Base-by-base conservation (phyloP, 2,329 filamentous ascomycete species). In the Diaporthe aspalathi region DNA sequence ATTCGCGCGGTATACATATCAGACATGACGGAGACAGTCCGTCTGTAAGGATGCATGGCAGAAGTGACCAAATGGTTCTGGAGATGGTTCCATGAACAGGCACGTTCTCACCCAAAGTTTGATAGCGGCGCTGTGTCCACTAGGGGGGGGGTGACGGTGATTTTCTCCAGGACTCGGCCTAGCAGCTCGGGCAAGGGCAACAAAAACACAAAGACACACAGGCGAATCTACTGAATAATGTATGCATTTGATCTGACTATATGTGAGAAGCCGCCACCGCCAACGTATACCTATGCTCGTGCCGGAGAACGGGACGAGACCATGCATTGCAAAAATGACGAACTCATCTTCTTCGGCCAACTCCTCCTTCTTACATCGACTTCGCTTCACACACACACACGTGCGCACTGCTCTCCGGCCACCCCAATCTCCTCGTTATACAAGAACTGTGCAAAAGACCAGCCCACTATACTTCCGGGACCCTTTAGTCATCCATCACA, bases 401-500 rank as follows among this genome's bases (percentile, higher is more conserved):
- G 12, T 22, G n/a, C 45, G 24, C 27, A 24, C 60, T 52, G 43
- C 53, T 62, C 20, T 53, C 43, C 24, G 12, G 22, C 40, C 52
- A n/a, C n/a, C 43, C 20, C 6, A 7, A 20, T 5, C 14, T 49
- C 24, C 29, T 65, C 47, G 40, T 24, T 29, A 68, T 17, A 67
- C 68, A 65, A 49, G 24, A 57, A 68, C 62, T 60, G 45, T 72
- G 71, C 68, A 70, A 35, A 35, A 63, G 63, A 32, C 67, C 53
- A 40, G 22, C 22, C 32, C 32, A 35, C 32, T 43, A 53, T 20
- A 38, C 8, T 60, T 47, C 22, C 24, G 17, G 43, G 43, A 66
- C 47, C 65, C 53, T 56, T 83, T 94, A 99, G 89, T 98, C 95
- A 83, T 99, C 96, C 81, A 94, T 90, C 73, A 99, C 95, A 49